A percentile compares a stretch with the other conserved stretches of the same genome.
These are phyloP conservation scores for Tripterygium wilfordii DNA, from an alignment of 177 flowering plant species.

Conservation along the genomic window DNA sequence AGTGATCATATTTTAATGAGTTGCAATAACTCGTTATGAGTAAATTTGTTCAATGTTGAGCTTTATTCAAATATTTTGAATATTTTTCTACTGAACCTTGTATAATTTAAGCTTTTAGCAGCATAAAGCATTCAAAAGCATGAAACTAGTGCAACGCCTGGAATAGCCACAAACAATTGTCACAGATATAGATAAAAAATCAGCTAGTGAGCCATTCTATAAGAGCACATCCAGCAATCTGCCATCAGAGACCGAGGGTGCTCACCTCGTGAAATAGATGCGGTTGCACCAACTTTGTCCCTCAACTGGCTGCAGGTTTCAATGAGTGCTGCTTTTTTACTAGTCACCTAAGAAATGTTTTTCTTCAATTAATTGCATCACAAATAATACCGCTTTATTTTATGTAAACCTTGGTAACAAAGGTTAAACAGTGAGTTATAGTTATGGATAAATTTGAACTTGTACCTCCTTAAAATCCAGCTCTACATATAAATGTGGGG, in stretches of 20 bases:
- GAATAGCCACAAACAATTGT: too few species aligned
- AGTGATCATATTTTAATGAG: too few species aligned
- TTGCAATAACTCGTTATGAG: too few species aligned
- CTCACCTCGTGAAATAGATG: conserved; percentile 69
- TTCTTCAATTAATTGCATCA: background rate
- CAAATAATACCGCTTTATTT: background rate
- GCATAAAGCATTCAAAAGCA: too few species aligned
- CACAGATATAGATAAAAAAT: too few species aligned
- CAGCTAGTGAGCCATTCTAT: too few species aligned
- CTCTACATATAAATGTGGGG: conserved; percentile 76
- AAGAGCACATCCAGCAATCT: too few species aligned
- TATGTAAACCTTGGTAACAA: background rate
- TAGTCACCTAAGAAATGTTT: conserved; percentile 58
- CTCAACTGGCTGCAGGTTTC: conserved; percentile 52
- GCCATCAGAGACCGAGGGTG: background rate
- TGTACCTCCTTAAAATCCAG: conserved; percentile 87
- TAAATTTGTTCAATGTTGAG: too few species aligned
- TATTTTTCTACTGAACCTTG: too few species aligned
- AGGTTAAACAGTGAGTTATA: conserved; percentile 6
- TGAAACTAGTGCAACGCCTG: too few species aligned
- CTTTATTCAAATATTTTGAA: too few species aligned
- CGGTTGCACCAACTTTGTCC: conserved; percentile 57
- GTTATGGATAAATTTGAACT: conserved; percentile 9
- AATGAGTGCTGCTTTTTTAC: conserved; percentile 85
- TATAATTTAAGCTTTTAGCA: too few species aligned